These are phyloP conservation scores for Sporothrix luriei DNA, from an alignment of 2,329 filamentous ascomycete genomes.

Conservation along the genomic window DNA sequence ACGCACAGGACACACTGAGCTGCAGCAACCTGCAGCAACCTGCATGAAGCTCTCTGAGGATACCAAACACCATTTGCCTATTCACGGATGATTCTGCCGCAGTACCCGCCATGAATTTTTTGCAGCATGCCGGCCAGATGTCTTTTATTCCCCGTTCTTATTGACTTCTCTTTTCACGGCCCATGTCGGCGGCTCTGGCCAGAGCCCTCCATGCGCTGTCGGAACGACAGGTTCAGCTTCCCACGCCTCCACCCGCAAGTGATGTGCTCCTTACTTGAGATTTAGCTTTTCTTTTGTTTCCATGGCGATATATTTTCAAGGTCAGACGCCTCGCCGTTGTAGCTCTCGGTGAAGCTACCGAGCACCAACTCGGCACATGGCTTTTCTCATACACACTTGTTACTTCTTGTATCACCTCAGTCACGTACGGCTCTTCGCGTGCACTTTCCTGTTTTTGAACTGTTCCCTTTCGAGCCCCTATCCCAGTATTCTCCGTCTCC, in stretches of 20 bases:
- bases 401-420: constrained; percentile 5
- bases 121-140: not conserved
- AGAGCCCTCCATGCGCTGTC: no score
- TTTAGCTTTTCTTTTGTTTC: not conserved
- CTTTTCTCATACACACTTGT: not conserved
- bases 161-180: not conserved
- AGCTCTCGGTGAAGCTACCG: constrained; percentile 28
- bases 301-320: not conserved
- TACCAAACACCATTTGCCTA: constrained; percentile 1
- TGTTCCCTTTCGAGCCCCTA: not conserved
- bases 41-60: constrained; percentile 20
- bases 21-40: constrained; percentile 28
- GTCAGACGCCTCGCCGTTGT: constrained; percentile 7
- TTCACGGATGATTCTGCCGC: constrained; percentile 32
- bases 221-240: no score
- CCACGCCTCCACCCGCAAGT: no score
- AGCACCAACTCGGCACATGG: constrained; percentile 15
- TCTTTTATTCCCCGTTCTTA: not conserved
- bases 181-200: no score
- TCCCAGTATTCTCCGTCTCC: no score
- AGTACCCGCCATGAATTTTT: constrained; percentile 30
- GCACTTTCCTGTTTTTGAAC: not conserved
- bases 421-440: not conserved
- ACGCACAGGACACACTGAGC: constrained; percentile 28
- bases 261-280: no score